phyloP scores from a whole-genome alignment of 2,329 filamentous ascomycete species.

The Exophiala sideris region DNA sequence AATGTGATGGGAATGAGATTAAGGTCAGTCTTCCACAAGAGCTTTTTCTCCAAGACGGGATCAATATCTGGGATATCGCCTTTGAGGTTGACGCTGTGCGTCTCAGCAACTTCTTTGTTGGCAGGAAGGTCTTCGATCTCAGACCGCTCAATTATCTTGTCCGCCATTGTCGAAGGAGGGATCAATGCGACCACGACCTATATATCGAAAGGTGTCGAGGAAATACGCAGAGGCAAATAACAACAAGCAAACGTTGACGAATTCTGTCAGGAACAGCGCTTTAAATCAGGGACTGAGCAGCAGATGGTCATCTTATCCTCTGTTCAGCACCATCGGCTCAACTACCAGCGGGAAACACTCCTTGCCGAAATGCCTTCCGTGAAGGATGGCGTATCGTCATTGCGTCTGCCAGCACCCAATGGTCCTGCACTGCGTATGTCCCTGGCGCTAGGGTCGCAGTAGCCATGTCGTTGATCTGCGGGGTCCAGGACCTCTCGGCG shows the following conservation, averaged over 20 bases:
- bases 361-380: background rate
- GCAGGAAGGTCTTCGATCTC: conserved; percentile 22
- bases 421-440: background rate
- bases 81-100: conserved; percentile 15
- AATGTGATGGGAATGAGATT: conserved; percentile 49
- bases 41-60: conserved; percentile 41
- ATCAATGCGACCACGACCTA: background rate
- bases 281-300: background rate
- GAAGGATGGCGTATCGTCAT: background rate
- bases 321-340: background rate
- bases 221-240: background rate
- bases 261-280: background rate
- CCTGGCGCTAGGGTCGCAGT: background rate
- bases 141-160: conserved; percentile 11
- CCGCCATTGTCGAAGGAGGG: conserved; percentile 6
- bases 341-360: background rate
- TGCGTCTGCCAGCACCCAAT: background rate
- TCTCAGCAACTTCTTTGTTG: conserved; percentile 9
- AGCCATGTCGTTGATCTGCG: background rate
- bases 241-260: background rate
- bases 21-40: conserved; percentile 49
- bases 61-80: conserved; percentile 28
- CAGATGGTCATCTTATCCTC: background rate
- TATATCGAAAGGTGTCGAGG: background rate
- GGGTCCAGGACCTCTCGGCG: background rate